Base-by-base conservation (phyloP, 2,329 filamentous ascomycete species). In the Sphaerulina populicola region DNA sequence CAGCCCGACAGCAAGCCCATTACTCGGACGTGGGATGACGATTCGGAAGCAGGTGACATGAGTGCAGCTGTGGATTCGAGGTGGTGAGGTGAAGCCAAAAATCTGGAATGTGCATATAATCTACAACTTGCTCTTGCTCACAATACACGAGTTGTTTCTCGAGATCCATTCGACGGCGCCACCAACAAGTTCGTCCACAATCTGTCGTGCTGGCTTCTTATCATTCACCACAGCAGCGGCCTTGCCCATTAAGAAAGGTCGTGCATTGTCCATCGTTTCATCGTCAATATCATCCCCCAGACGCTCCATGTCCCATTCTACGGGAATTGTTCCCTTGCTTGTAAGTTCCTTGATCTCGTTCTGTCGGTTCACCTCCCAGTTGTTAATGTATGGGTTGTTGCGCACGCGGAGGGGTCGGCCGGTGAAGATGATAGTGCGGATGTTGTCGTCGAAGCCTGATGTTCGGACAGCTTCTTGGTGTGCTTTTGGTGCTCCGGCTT, bases 361-460 rank as follows among this genome's bases (percentile, higher is more conserved):
- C 60, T 79, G 76, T 62, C 93, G 86, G 77, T 97, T 93, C 64
- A 85, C 84, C 75, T 98, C 91, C 93, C 93, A 98, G 77, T 95
- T 87, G 67, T 81, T 71, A 66, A 98, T 97, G 73, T 98, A 98
- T 6, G 85, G 72, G 76, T 97, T 98, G 68, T 81, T 93, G 69
- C 90, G 85, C 53, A 98, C 93, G 61, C 93, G 88, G 67, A 98
- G 78, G 33, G 93, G 93, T 52, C 93, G 87, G 50, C 93, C 93
- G 51, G 93, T 98, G 80, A 97, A 98, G 75, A 98, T 98, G 71
- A 97, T 88, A 44, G 93, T 98, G 68, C 88, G 86, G 69, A 97
- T 76, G 66, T 94, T 98, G 73, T 98, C 93, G 72, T 97, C 89
- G 70, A 93, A 95, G 62, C 86, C 81, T 47, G 93, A 81, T 39